Evolutionary conservation across 306 rosid genomes (phyloP), one percentile per base, ranked within the genome.

Genomic region (Clitoria ternatea): DNA sequence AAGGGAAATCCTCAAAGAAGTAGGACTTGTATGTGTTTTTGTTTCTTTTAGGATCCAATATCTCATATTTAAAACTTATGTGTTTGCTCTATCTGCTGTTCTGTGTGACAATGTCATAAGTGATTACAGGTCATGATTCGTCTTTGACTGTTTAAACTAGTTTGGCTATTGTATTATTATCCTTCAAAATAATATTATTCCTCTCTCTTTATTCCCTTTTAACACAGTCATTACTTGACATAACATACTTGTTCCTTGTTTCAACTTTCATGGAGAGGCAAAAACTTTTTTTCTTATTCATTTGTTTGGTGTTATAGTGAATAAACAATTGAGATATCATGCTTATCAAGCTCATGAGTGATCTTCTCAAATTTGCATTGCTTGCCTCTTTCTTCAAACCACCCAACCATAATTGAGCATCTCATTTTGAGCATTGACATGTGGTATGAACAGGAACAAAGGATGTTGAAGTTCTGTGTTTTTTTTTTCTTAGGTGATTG

Each of bases 1-100:
- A 79, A 49, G 81, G 76, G 42, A 83, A 71, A 44, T 52, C 78
- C 23, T 56, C 79, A 20, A 81, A 75, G 84, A 83, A 83, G 79
- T 83, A 83, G 79, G 66, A 49, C 11, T 45, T 43, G 7, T 67
- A 61, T 2, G 3, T 32, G 66, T 6, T 26, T 44, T 61, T 35
- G 4, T 45, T 77, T 18, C 32, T 32, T 50, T 19, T 52, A 45
- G 74, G 26, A 15, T 18, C 61, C 23, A 49, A 72, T n/a, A 36
- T 61, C 53, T 13, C 64, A 39, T 44, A 19, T 56, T 74, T 69
- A 14, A 44, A 27, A 35, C 26, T 53, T 57, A 0, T 44, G 40
- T 26, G n/a, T 35, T 66, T 66, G 32, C 42, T 64, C 50, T 24
- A 29, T 55, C 44, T 75, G 60, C 44, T 2, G 20, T n/a, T 49